Conservation (phyloP, 345 rosid genomes). For the Pistacia vera region DNA sequence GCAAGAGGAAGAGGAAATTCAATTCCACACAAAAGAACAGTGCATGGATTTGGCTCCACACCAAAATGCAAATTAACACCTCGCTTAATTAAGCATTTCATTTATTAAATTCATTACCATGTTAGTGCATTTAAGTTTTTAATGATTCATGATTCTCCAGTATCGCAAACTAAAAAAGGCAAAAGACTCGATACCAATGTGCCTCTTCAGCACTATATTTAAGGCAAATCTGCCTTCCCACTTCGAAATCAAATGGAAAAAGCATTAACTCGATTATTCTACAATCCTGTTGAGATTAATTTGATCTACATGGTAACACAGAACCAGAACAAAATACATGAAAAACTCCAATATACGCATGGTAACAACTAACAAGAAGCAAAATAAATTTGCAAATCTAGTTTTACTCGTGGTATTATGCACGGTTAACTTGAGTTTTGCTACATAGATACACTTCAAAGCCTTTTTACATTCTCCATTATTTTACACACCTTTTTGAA, state of each 20-base stretch:
- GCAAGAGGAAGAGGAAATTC: constrained; percentile 9
- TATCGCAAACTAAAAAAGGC: no score
- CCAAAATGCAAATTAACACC: not conserved
- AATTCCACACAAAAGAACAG: not conserved
- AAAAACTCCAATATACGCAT: not conserved
- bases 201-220: no score
- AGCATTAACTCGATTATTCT: not conserved
- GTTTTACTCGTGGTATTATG: constrained; percentile 8
- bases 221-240: no score
- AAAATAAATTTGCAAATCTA: not conserved
- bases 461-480: constrained; percentile 12
- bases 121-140: no score
- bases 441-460: constrained; percentile 14
- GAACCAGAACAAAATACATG: not conserved
- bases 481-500: constrained; percentile 5
- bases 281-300: not conserved
- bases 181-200: no score
- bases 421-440: not conserved
- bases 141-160: no score
- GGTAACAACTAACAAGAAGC: not conserved
- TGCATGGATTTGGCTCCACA: not conserved
- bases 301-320: not conserved
- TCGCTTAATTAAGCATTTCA: not conserved
- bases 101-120: not conserved
- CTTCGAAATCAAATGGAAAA: no score